Percentiles rank a stretch among this genome's conserved stretches.
phyloP scores from a whole-genome alignment of 345 rosid genomes.

The Cochlearia excelsa region DNA sequence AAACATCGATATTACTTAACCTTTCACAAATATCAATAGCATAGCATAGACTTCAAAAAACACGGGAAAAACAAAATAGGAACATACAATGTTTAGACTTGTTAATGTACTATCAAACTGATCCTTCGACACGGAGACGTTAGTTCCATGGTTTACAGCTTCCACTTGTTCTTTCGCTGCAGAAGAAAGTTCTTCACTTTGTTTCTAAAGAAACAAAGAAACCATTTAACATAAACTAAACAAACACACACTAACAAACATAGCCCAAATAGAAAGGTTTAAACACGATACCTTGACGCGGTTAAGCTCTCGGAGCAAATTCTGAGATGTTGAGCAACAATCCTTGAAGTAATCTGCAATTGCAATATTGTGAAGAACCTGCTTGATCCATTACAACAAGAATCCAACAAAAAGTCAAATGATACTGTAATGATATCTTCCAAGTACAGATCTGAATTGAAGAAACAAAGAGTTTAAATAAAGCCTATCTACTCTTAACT shows the following conservation, averaged over 20 bases:
- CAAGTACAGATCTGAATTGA: too few relatives aligned
- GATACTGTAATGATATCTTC: too few relatives aligned
- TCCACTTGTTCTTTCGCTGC: slow-evolving; percentile 69
- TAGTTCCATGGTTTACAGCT: slow-evolving; percentile 45
- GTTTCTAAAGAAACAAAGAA: slow-evolving; percentile 44
- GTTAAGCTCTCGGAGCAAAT: slow-evolving; percentile 66
- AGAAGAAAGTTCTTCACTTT: slow-evolving; percentile 67
- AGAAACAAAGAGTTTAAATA: too few relatives aligned
- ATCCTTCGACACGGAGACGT: slow-evolving; percentile 58
- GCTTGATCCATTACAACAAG: slow-evolving; percentile 26
- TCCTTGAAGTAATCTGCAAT: slow-evolving; percentile 67
- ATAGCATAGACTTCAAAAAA: slow-evolving; percentile 5
- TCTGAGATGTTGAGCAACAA: slow-evolving; percentile 72
- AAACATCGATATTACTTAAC: slow-evolving; percentile 15
- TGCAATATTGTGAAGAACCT: slow-evolving; percentile 93
- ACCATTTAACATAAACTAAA: slow-evolving; percentile 23
- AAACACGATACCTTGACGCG: slow-evolving; percentile 55
- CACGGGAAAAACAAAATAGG: slow-evolving; percentile 10
- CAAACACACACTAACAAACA: neutral
- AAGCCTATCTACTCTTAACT: too few relatives aligned
- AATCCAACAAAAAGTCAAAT: too few relatives aligned
- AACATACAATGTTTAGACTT: slow-evolving; percentile 69
- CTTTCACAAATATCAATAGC: neutral
- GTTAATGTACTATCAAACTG: slow-evolving; percentile 77
- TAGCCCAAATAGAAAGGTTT: neutral